These are phyloP conservation scores for Neurospora sp. DNA, from an alignment of 495 filamentous ascomycete genomes.

Conservation along the genomic window DNA sequence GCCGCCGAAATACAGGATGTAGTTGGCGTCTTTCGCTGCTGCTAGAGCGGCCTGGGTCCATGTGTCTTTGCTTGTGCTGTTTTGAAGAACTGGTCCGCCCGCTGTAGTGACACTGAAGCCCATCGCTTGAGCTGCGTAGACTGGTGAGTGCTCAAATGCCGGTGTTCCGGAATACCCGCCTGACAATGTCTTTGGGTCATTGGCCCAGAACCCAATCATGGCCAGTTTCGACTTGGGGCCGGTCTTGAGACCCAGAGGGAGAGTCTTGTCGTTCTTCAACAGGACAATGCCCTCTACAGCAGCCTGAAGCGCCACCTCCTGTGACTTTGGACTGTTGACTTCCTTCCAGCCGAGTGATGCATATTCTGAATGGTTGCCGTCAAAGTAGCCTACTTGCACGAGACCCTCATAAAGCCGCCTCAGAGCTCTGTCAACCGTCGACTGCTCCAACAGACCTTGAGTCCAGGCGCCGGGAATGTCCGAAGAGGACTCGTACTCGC, in stretches of 20 bases:
- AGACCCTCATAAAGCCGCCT: slow-evolving; percentile 31
- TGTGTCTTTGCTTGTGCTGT: slow-evolving; percentile 46
- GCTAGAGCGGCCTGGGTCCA: slow-evolving; percentile 38
- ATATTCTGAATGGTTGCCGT: slow-evolving; percentile 7
- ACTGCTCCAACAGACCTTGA: slow-evolving; percentile 6
- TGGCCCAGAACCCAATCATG: slow-evolving; percentile 30
- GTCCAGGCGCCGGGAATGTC: slow-evolving; percentile 16
- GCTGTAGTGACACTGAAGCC: slow-evolving; percentile 17
- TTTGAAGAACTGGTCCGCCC: slow-evolving; percentile 28
- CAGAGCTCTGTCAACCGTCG: slow-evolving; percentile 14
- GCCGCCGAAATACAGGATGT: slow-evolving; percentile 36
- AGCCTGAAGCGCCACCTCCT: slow-evolving; percentile 20
- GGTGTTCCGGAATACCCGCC: slow-evolving; percentile 31
- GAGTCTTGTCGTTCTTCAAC: slow-evolving; percentile 23
- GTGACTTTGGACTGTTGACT: slow-evolving; percentile 16
- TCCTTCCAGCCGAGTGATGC: slow-evolving; percentile 8
- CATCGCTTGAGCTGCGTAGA: slow-evolving; percentile 23
- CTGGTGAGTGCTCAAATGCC: slow-evolving; percentile 20
- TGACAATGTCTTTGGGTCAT: slow-evolving; percentile 20
- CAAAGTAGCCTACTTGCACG: slow-evolving; percentile 32
- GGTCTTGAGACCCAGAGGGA: slow-evolving; percentile 18
- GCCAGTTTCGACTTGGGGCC: slow-evolving; percentile 14
- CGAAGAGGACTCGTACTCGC: slow-evolving; percentile 10
- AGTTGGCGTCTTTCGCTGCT: slow-evolving; percentile 29
- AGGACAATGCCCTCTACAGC: slow-evolving; percentile 21